Conservation (phyloP, 306 rosid species). For the Prunus kanzakura region DNA sequence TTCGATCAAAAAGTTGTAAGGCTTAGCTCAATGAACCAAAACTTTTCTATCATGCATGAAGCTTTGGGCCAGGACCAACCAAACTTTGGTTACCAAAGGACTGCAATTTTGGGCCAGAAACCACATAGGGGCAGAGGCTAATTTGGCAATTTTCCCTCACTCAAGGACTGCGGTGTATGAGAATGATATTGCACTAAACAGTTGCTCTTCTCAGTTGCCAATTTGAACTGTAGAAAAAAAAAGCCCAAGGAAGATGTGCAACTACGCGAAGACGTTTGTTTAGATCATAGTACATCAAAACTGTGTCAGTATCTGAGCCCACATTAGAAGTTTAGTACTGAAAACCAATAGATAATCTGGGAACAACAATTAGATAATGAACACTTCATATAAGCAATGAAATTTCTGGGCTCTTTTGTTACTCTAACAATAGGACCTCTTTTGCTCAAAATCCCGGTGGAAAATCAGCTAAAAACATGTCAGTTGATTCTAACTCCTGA, state of each 20-base stretch:
- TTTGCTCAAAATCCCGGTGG: conserved; percentile 13
- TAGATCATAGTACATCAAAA: not conserved
- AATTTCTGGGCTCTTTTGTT: not conserved
- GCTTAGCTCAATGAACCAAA: not conserved
- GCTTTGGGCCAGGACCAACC: not conserved
- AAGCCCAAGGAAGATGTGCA: not conserved
- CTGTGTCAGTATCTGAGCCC: not conserved
- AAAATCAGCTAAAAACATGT: conserved; percentile 40
- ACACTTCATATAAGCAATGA: not conserved
- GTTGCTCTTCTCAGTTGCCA: not conserved
- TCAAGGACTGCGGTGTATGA: not conserved
- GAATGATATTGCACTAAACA: not conserved
- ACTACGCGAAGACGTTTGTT: not conserved
- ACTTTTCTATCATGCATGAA: not conserved
- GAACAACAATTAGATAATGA: not conserved
- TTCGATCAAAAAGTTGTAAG: too few relatives aligned
- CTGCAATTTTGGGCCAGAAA: not conserved
- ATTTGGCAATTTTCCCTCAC: not conserved
- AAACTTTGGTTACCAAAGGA: too few relatives aligned
- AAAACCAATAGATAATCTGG: not conserved
- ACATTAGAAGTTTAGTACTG: too few relatives aligned
- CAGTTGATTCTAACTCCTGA: conserved; percentile 50
- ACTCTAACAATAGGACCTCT: not conserved
- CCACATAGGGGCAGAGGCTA: not conserved
- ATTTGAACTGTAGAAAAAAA: not conserved